Conservation (phyloP, 2,329 filamentous ascomycete species). For the Parafenestella ontariensis region DNA sequence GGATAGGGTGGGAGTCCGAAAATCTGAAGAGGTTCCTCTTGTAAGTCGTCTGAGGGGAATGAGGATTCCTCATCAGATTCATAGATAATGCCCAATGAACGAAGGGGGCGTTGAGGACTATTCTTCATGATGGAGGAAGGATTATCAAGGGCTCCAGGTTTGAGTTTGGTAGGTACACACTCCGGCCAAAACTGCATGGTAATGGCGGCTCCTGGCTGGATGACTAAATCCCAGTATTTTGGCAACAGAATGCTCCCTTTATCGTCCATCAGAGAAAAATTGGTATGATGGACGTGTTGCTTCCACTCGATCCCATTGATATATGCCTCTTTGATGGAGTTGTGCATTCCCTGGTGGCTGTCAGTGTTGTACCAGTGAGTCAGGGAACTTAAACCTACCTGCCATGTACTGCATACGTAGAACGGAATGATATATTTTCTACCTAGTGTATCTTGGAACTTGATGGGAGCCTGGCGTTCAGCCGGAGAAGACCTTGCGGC, state of each 20-base stretch:
- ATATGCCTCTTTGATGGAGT: constrained; percentile 8
- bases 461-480: constrained; percentile 8
- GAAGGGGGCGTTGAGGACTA: too few relatives aligned
- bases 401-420: constrained; percentile 13
- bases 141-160: too few relatives aligned
- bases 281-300: background rate
- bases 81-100: too few relatives aligned
- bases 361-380: constrained; percentile 1
- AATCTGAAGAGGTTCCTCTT: too few relatives aligned
- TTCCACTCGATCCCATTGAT: background rate
- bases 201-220: constrained; percentile 12
- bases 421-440: constrained; percentile 16
- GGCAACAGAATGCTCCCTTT: constrained; percentile 9
- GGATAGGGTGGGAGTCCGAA: too few relatives aligned
- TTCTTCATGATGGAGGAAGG: too few relatives aligned
- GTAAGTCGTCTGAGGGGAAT: too few relatives aligned
- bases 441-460: constrained; percentile 18
- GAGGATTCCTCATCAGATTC: too few relatives aligned
- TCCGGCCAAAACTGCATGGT: constrained; percentile 9
- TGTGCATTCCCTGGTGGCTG: constrained; percentile 4
- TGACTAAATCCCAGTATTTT: constrained; percentile 5
- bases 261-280: constrained; percentile 5
- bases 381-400: constrained; percentile 2
- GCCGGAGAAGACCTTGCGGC: background rate
- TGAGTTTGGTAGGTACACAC: background rate